Conservation (phyloP, 345 rosid species). For the Xanthoceras sorbifolium region DNA sequence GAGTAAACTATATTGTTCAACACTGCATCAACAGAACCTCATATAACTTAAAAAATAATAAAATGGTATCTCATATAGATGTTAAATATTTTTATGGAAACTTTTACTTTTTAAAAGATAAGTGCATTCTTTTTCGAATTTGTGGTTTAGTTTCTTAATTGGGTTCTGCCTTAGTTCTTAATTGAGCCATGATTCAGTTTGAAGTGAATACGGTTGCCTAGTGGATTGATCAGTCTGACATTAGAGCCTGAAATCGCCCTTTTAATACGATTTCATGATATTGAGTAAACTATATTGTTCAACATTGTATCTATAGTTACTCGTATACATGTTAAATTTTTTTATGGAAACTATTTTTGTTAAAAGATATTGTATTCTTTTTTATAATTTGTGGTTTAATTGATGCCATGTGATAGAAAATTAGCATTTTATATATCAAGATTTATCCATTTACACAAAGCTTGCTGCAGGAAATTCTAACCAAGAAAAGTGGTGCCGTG, state of each 20-base stretch:
- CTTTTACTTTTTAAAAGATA: no score
- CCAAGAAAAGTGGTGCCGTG: constrained; percentile 81
- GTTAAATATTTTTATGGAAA: no score
- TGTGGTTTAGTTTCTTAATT: no score
- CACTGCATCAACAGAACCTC: no score
- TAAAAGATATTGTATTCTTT: no score
- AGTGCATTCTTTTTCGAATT: no score
- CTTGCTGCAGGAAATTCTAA: constrained; percentile 66
- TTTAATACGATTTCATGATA: not conserved
- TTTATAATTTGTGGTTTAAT: not conserved
- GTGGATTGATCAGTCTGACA: not conserved
- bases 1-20: no score
- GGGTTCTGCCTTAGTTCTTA: no score
- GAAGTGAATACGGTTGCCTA: no score
- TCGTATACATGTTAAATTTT: not conserved
- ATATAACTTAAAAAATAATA: no score
- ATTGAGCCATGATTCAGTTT: no score
- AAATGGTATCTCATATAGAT: no score
- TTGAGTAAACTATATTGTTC: not conserved
- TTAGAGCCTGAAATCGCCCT: not conserved
- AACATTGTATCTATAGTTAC: not conserved
- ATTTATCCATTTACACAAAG: constrained; percentile 12
- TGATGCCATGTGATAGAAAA: not conserved
- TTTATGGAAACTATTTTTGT: not conserved
- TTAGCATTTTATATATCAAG: not conserved